Evolutionary conservation across 1,284 basidiomycete species (phyloP), one percentile per base, ranked within the genome.

Genomic region (Irpex sp.): DNA sequence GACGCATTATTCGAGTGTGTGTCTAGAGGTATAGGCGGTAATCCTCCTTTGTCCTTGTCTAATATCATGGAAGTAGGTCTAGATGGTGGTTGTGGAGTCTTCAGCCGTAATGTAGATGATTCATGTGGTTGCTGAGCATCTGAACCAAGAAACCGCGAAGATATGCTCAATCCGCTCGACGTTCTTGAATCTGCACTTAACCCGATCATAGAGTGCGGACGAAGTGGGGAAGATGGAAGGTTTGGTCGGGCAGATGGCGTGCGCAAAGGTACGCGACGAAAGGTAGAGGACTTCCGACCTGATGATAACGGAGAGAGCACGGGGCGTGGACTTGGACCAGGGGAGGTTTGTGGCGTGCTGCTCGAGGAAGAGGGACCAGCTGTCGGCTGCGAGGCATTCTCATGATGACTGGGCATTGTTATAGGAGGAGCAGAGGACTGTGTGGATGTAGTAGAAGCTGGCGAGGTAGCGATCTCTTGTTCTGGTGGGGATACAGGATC

Each of bases 231-330:
- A 3, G 82, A 73, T 17, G 76, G 71, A 11, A 78, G 60, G 0
- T 77, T 67, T 37, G 74, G 66, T 48, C 77, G 77, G 17, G 72
- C 37, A 5, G 71, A 65, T 4, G 79, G 63, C 52, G 76, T 74
- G 31, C 81, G 82, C 15, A 77, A 75, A 11, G 83, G 82, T 26
- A 89, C 72, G 62, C 82, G 84, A 40, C 89, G 79, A 71, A 89
- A 88, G 0, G 85, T 88, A 2, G 88, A 85, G 1, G 78, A 68
- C 67, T 78, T 85, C 13, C 79, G 77, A 13, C 77, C 59, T 26
- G 75, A 67, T 13, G 73, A n/a, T 55, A 64, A 34, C 5, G 56
- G 38, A 9, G 61, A 47, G 11, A 47, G 55, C 2, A 61, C 38
- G 8, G 73, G 66, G 40, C 64, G 66, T n/a, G 69, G 67, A 11